Base-by-base conservation (phyloP, 768 basidiomycete genomes). In the Lactarius psammicola region DNA sequence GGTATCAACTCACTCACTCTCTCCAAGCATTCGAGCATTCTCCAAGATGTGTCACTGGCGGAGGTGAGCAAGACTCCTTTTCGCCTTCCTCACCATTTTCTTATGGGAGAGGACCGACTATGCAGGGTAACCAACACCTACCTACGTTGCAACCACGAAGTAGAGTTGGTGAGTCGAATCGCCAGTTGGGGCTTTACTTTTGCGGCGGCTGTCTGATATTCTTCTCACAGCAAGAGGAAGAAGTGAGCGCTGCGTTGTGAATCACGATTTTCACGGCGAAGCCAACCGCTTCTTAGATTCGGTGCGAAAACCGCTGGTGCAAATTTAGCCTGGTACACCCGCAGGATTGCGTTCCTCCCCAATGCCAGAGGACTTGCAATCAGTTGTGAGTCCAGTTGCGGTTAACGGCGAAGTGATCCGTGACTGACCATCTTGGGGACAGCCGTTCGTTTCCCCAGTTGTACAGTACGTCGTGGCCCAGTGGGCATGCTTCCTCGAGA, bases 381-480 rank as follows among this genome's bases (percentile, higher is more conserved):
- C 68, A 68, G n/a, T 69, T 70, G 67, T 70, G 33, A 60, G 71
- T 44, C 49, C 18, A 10, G 26, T 28, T 56, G 13, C 38, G 28
- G 49, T 38, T 36, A 72, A 68, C 46, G 64, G 66, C 69, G 56
- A 61, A 63, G 42, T 68, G 66, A 62, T 60, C 60, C 63, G 68
- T 53, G 59, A 51, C 64, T 67, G 59, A 70, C 28, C 54, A 33
- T 62, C 46, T 15, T 40, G 40, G 30, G 11, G 28, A 42, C 56
- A 90, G 89, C 75, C 87, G 84, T 64, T 85, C 85, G 74, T 90
- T 86, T 75, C 89, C 89, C 42, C 78, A 89, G 73, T 83, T 84
- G 69, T 87, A 88, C 72, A 80, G 88, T 90, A 68, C 74, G 87
- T 78, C 23, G 58, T 34, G 59, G 63, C 56, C n/a, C 65, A 67